Evolutionary conservation across 306 rosid species (phyloP).

Genomic region (Fragaria iinumae): DNA sequence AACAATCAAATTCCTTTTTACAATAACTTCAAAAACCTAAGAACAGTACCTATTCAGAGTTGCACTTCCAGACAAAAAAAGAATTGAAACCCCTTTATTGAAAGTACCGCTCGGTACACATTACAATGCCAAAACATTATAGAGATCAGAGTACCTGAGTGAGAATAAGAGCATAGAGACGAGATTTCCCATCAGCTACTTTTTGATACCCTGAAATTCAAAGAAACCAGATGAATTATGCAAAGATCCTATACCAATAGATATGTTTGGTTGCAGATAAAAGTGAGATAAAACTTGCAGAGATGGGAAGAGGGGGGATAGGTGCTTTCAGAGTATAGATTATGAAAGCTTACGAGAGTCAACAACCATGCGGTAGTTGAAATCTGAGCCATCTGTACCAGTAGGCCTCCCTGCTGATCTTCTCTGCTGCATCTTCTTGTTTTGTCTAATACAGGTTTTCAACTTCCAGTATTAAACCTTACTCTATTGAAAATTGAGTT

Average conservation of each 20-base stretch:
- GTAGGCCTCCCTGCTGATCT: conserved; percentile 68
- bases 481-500: not conserved
- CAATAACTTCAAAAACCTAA: not conserved
- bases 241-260: not conserved
- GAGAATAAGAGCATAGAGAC: conserved; percentile 41
- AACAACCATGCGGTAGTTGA: conserved; percentile 81
- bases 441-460: not conserved
- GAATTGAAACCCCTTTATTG: not conserved
- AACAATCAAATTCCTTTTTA: not conserved
- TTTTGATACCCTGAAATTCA: conserved; percentile 64
- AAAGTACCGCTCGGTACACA: not conserved
- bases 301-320: not conserved
- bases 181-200: conserved; percentile 75
- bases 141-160: conserved; percentile 46
- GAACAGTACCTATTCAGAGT: not conserved
- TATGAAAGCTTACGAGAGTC: conserved; percentile 67
- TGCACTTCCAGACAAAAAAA: not conserved
- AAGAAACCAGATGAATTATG: not conserved
- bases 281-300: conserved; percentile 11
- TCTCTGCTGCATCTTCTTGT: conserved; percentile 60
- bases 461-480: not conserved
- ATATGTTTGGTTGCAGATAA: conserved; percentile 5
- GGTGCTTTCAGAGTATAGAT: not conserved
- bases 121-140: not conserved
- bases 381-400: conserved; percentile 92